Base-by-base conservation (phyloP, 257 asterid genomes). In the Nicotiana undulata region DNA sequence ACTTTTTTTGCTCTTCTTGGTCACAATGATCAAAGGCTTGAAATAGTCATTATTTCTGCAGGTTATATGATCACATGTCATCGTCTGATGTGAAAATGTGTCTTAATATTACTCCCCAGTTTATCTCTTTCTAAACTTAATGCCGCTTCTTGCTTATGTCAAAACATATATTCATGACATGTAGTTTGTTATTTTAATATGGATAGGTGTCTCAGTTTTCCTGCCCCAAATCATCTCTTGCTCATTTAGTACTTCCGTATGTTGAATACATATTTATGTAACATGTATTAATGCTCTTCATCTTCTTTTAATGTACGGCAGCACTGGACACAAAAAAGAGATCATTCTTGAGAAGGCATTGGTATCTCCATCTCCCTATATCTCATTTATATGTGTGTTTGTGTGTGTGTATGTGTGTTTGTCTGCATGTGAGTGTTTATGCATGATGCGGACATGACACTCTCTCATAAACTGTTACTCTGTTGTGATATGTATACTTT, bases 291-390 rank as follows among this genome's bases (percentile, higher is more conserved):
- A 81, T 68, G 80, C 32, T 26, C 34, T 79, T 44, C 29, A 20
- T 82, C 5, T 34, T 82, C 81, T 34, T 34, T 63, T 61, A 26
- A 46, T 80, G 56, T 65, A 20, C n/a, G 63, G 94, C 98, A 95
- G 99, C 93, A 91, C 96, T 28, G 98, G 99, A 72, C 84, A 84
- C 90, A 93, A 90, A 87, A 91, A 92, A 87, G 99, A 95, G 90
- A 89, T 88, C 66, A 80, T 88, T 80, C 97, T 95, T 63, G 93
- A 92, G 77, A 95, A 88, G 82, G 88, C 84, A 90, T 82, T 92
- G 92, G 99, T 95, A 89, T 82, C 85, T 76, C 74, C 52, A 68
- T 80, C 84, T 77, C 79, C 82, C 72, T 84, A 81, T 29, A 24
- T n/a, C 56, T 1, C 13, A 4, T 31, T 2, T 64, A 1, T 77